Percentiles rank a stretch among this genome's conserved stretches.
phyloP scores from a whole-genome alignment of 441 rosid genomes.

The Euphorbia corollata region DNA sequence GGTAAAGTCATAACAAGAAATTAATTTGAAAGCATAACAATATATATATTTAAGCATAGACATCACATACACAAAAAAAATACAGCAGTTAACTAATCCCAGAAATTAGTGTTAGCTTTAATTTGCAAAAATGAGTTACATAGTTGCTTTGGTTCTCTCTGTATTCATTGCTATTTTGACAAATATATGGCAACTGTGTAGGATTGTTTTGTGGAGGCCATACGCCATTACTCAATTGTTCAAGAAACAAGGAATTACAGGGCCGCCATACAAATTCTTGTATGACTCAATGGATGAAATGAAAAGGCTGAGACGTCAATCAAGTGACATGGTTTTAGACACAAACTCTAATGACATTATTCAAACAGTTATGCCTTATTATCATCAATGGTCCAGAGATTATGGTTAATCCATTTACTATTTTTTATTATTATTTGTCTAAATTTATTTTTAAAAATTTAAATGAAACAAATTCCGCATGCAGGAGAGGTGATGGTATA shows the following conservation, averaged over 20 bases:
- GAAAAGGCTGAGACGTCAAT: constrained; percentile 13
- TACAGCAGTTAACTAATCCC: too few species aligned
- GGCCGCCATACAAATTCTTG: constrained; percentile 22
- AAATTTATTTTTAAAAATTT: background rate
- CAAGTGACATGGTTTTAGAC: constrained; percentile 15
- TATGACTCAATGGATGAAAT: constrained; percentile 27
- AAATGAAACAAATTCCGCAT: too few species aligned
- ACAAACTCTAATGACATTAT: constrained; percentile 25
- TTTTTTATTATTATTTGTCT: too few species aligned
- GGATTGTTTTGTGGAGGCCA: constrained; percentile 24
- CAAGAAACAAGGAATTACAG: constrained; percentile 25
- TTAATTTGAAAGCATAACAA: too few species aligned
- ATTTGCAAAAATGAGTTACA: too few species aligned
- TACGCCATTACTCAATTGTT: constrained; percentile 20
- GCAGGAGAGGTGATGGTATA: background rate
- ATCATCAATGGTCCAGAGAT: constrained; percentile 18
- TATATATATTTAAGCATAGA: too few species aligned
- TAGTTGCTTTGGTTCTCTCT: background rate
- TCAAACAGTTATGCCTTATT: constrained; percentile 21
- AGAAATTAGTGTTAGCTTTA: too few species aligned
- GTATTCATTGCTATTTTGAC: background rate
- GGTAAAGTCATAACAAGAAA: too few species aligned
- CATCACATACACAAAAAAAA: too few species aligned
- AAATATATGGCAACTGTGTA: constrained; percentile 1
- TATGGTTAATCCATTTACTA: constrained; percentile 19